Conservation (phyloP, 2,329 filamentous ascomycete genomes). For the Microdochium paspali region DNA sequence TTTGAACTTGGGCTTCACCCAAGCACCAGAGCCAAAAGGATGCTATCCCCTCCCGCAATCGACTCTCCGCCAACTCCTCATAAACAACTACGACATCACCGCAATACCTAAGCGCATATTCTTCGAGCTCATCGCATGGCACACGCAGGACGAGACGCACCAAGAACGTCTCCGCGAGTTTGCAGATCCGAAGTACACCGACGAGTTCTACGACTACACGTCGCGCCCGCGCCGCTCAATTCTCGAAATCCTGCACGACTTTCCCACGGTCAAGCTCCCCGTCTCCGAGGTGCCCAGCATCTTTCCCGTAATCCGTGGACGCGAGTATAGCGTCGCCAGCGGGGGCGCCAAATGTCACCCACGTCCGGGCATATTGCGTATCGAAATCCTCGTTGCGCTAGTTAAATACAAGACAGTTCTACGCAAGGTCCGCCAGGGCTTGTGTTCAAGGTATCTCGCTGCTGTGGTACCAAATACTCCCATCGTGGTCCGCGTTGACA, state of each 20-base stretch:
- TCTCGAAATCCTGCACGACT: constrained; percentile 85
- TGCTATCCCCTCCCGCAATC: constrained; percentile 26
- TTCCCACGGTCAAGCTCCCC: constrained; percentile 74
- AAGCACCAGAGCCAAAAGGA: constrained; percentile 10
- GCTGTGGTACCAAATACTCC: constrained; percentile 37
- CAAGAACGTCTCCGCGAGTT: constrained; percentile 79
- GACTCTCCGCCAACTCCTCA: constrained; percentile 69
- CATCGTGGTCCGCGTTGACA: constrained; percentile 22
- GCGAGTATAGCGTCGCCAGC: constrained; percentile 88
- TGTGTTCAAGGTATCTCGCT: constrained; percentile 81
- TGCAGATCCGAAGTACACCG: constrained; percentile 65
- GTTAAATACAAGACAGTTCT: constrained; percentile 89
- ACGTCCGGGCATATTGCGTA: constrained; percentile 25
- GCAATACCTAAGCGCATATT: constrained; percentile 83
- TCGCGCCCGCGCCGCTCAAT: constrained; percentile 84
- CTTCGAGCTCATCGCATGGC: constrained; percentile 69
- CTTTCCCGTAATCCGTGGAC: constrained; percentile 75
- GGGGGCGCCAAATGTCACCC: constrained; percentile 34
- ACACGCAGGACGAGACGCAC: constrained; percentile 63
- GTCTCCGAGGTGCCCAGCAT: constrained; percentile 61
- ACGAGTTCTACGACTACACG: constrained; percentile 95
- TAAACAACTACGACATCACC: constrained; percentile 79
- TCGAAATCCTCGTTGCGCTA: constrained; percentile 75
- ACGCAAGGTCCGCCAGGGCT: constrained; percentile 71
- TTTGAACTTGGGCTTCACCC: constrained; percentile 6